A percentile compares a stretch with the other conserved stretches of the same genome.
Evolutionary conservation across 805 yeast genomes (phyloP).

Genomic region (Yamadazyma endophytica): DNA sequence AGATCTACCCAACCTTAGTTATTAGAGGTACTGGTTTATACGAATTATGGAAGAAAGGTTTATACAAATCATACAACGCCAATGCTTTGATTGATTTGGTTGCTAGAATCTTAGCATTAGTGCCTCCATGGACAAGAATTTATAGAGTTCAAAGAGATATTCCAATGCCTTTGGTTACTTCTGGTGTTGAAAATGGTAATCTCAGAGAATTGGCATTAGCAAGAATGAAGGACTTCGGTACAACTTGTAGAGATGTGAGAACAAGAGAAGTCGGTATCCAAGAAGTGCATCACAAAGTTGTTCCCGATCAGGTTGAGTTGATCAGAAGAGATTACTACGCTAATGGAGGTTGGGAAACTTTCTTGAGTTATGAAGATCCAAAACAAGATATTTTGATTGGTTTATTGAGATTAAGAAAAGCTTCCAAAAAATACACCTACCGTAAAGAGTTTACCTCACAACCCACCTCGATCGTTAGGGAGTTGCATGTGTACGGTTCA

Average conservation of each 20-base stretch:
- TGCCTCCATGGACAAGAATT: constrained; percentile 99
- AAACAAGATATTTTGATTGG: constrained; percentile 95
- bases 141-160: constrained; percentile 98
- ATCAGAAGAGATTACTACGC: constrained; percentile 95
- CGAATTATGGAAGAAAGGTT: constrained; percentile 95
- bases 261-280: constrained; percentile 98
- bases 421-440: constrained; percentile 84
- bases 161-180: constrained; percentile 97
- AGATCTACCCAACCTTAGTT: constrained; percentile 92
- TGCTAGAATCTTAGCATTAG: constrained; percentile 91
- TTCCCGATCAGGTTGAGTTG: constrained; percentile 95
- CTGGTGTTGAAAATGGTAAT: constrained; percentile 98
- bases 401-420: constrained; percentile 78
- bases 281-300: constrained; percentile 94
- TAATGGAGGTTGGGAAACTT: constrained; percentile 98
- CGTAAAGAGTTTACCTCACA: constrained; percentile 82
- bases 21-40: constrained; percentile 96
- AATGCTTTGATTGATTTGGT: constrained; percentile 91
- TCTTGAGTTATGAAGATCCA: constrained; percentile 93
- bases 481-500: constrained; percentile 94
- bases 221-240: constrained; percentile 97
- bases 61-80: constrained; percentile 91
- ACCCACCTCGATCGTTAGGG: constrained; percentile 93
- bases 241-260: constrained; percentile 91
- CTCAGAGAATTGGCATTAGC: constrained; percentile 92